Evolutionary conservation across 139 green algal species (phyloP), one percentile per base, ranked within the genome.

Genomic region (Haematococcus lacustris): DNA sequence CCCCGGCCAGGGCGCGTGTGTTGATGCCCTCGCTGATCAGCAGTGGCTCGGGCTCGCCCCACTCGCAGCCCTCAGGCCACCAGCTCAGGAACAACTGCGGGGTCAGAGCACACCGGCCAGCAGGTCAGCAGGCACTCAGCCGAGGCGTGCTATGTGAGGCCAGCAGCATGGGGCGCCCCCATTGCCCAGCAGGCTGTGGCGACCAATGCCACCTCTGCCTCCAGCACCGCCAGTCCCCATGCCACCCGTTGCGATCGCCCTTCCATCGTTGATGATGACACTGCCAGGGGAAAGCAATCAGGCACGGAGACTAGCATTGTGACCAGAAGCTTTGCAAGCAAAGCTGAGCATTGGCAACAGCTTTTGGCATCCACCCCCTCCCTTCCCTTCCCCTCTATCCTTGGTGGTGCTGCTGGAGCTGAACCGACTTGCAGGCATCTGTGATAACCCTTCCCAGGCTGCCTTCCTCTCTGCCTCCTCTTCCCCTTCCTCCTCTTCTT

Each of bases 11-110:
- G 23, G 53, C 9, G 53, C 33, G 53, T 64, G 53, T 26, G 23
- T 64, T 64, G 34, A 63, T 23, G 53, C 83, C 81, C 35, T 81
- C 78, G 13, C 62, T 73, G 38, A 93, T 30, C 30, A 91, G 41
- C 38, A 89, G 65, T 2, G 89, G 89, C 38, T 82, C 76, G 2
- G 74, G 33, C 76, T 91, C 88, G 38, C 66, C 79, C 79, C 83
- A 92, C 66, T 91, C 86, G 64, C 85, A 88, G 33, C 87, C 89
- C n/a, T 94, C 89, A 2, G 89, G 85, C 63, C 86, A 85, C 72
- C 92, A 89, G 34, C 80, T 88, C 47, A 94, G 70, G 33, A 65
- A 70, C 47, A 85, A 73, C 77, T 86, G 72, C 23, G 34, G 32
- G 35, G 61, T 47, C 51, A 61, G n/a, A 6, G 34, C 60, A 76